Conservation (phyloP, 83 land plant genomes). For the Picea engelmannii region DNA sequence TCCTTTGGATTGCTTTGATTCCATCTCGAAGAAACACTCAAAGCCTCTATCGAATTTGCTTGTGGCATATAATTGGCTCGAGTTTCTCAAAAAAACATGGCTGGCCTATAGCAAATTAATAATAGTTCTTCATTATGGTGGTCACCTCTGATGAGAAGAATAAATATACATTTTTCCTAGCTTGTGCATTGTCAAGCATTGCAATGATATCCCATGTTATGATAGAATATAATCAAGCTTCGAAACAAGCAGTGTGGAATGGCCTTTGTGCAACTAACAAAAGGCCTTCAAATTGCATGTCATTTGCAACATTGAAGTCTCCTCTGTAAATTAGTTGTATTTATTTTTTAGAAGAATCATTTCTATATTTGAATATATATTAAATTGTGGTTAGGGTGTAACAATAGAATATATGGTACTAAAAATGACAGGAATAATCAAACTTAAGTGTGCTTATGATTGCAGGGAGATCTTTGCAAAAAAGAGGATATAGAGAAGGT, state of each 20-base stretch:
- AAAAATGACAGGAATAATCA: background rate
- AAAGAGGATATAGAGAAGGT: slow-evolving; percentile 66
- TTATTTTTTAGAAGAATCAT: background rate
- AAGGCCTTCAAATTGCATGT: background rate
- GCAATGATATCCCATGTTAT: background rate
- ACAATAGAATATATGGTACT: background rate
- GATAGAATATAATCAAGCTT: background rate
- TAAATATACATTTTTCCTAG: background rate
- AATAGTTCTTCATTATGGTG: background rate
- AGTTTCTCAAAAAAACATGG: background rate
- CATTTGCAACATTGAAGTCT: background rate
- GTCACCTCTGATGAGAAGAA: background rate
- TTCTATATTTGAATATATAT: background rate
- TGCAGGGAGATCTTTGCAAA: slow-evolving; percentile 77
- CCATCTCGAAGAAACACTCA: background rate
- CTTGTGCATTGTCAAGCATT: background rate
- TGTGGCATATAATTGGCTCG: background rate
- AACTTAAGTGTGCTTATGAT: slow-evolving; percentile 6
- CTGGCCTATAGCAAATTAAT: background rate
- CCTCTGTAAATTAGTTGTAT: background rate
- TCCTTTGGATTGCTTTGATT: background rate
- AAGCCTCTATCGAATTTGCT: background rate
- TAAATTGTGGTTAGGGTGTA: background rate
- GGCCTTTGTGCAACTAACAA: background rate
- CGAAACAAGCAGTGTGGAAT: background rate